Evolutionary conservation across 78 protist species (phyloP).

Genomic region (Isochrysis galbana): DNA sequence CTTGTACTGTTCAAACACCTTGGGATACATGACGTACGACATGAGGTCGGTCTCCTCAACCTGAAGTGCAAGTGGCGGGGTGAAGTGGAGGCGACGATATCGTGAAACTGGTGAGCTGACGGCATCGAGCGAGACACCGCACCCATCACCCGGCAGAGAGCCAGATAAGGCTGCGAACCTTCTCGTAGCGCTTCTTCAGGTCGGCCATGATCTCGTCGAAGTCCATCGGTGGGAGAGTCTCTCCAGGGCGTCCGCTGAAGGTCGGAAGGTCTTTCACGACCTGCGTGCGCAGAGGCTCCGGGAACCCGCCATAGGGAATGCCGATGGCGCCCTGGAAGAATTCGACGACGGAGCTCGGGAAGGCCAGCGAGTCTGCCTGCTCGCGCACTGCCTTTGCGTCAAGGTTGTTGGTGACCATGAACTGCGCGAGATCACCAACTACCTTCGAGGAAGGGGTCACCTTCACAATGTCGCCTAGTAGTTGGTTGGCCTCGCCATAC

Average conservation of each 20-base stretch:
- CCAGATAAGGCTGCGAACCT: background rate
- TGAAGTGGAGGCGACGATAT: too few relatives aligned
- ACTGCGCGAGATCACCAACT: slow-evolving; percentile 76
- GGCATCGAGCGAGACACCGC: too few relatives aligned
- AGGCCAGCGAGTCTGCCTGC: slow-evolving; percentile 40
- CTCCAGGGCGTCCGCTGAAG: slow-evolving; percentile 68
- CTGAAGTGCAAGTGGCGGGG: too few relatives aligned
- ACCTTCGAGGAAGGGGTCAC: slow-evolving; percentile 80
- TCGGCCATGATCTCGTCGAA: slow-evolving; percentile 23
- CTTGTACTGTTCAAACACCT: slow-evolving; percentile 25
- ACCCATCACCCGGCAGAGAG: too few relatives aligned
- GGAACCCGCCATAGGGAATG: slow-evolving; percentile 77
- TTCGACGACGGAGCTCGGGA: slow-evolving; percentile 77
- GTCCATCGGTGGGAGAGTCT: slow-evolving; percentile 48
- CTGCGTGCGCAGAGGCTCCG: slow-evolving; percentile 57
- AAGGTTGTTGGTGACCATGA: slow-evolving; percentile 57
- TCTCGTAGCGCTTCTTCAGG: background rate
- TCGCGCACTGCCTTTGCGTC: background rate
- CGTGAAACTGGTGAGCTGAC: too few relatives aligned
- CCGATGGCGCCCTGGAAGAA: slow-evolving; percentile 29
- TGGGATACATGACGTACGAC: slow-evolving; percentile 14
- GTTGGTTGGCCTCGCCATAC: slow-evolving; percentile 72
- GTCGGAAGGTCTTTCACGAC: background rate
- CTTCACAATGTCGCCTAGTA: slow-evolving; percentile 85
- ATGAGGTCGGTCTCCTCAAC: slow-evolving; percentile 18